Evolutionary conservation across 2,329 filamentous ascomycete genomes (phyloP).

Genomic region (Thelonectria rubi): DNA sequence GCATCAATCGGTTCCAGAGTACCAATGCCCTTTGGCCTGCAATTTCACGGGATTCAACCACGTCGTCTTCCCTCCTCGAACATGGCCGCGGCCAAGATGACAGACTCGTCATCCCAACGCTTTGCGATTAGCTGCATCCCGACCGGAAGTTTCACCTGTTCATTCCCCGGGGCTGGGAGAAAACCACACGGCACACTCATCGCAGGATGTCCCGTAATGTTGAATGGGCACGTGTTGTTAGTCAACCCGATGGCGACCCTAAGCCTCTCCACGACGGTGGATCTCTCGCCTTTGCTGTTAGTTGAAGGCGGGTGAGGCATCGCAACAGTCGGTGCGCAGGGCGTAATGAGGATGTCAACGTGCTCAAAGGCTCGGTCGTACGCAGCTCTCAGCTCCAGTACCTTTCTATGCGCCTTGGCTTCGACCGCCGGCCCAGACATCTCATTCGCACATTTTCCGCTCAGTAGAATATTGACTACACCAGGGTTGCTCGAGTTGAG

Average conservation of each 20-base stretch:
- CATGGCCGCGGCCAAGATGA: constrained; percentile 36
- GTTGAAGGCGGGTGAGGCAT: constrained; percentile 43
- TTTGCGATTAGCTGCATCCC: constrained; percentile 46
- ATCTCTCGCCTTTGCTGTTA: constrained; percentile 39
- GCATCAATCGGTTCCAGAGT: too few relatives aligned
- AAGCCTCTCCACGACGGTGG: constrained; percentile 51
- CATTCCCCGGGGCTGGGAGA: constrained; percentile 16
- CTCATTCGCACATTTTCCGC: constrained; percentile 44
- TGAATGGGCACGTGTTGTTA: constrained; percentile 58
- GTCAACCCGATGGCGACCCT: constrained; percentile 55
- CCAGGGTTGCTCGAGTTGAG: constrained; percentile 56
- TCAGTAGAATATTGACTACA: constrained; percentile 57
- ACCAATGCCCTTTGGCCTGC: too few relatives aligned
- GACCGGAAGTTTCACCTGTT: constrained; percentile 36
- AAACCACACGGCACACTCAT: constrained; percentile 55
- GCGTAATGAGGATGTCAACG: constrained; percentile 60
- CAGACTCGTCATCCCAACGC: constrained; percentile 41
- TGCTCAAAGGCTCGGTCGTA: constrained; percentile 57
- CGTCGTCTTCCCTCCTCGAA: constrained; percentile 32
- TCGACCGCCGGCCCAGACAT: constrained; percentile 43
- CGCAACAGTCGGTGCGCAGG: constrained; percentile 56
- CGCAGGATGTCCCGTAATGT: constrained; percentile 59
- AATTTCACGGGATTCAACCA: too few relatives aligned
- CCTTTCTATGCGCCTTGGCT: constrained; percentile 58
- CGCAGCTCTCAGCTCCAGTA: constrained; percentile 49